phyloP scores from a whole-genome alignment of 768 basidiomycete species.

The Kwoniella mangroviensis region DNA sequence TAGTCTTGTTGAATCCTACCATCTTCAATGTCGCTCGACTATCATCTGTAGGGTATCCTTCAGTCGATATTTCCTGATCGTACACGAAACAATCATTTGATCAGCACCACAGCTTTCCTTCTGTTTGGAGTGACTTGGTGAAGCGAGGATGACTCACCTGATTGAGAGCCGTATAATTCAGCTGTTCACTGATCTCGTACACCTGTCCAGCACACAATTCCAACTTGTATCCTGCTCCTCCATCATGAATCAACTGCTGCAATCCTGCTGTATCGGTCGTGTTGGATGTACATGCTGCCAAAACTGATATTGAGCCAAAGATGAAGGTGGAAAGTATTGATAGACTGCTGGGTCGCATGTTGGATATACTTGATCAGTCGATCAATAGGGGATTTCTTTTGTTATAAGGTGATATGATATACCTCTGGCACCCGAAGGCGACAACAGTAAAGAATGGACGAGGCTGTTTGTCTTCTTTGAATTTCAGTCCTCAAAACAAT shows the following conservation, averaged over 20 bases:
- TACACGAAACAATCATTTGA: neutral
- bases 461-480: neutral
- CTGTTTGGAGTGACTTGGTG: neutral
- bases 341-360: neutral
- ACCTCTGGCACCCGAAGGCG: neutral
- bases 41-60: conserved; percentile 72
- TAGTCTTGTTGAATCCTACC: conserved; percentile 63
- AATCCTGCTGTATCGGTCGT: conserved; percentile 37
- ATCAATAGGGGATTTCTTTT: neutral
- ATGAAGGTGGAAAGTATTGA: neutral
- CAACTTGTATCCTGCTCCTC: conserved; percentile 66
- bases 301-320: conserved; percentile 10
- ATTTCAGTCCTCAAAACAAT: neutral
- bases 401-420: conserved; percentile 11
- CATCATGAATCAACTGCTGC: conserved; percentile 32
- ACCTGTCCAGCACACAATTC: conserved; percentile 68
- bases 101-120: neutral
- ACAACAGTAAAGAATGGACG: conserved; percentile 5
- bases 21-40: conserved; percentile 74
- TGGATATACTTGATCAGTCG: neutral
- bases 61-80: conserved; percentile 77
- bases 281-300: conserved; percentile 43
- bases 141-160: conserved; percentile 30
- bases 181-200: conserved; percentile 70
- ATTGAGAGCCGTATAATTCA: conserved; percentile 69